Conservation (phyloP, 2,329 filamentous ascomycete species). For the Scortechinia acanthostroma region DNA sequence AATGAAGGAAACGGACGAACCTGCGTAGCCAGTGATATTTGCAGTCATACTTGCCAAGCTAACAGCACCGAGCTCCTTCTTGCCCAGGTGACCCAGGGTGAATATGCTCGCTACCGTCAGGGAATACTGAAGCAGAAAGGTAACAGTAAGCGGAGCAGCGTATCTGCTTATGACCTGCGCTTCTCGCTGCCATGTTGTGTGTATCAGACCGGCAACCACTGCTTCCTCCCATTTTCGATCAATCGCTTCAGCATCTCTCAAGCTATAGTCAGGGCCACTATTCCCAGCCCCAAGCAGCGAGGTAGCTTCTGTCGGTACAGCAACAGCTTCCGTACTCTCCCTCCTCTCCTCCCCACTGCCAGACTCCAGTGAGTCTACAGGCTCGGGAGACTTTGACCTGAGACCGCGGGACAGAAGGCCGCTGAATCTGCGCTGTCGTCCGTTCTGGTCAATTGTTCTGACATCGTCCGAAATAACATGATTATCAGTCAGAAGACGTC, state of each 20-base stretch:
- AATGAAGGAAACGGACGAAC: too few species aligned
- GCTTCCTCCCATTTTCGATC: constrained; percentile 2
- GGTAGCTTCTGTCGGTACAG: neutral
- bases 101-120: constrained; percentile 41
- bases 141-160: constrained; percentile 38
- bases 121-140: constrained; percentile 43
- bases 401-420: neutral
- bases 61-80: constrained; percentile 41
- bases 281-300: neutral
- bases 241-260: neutral
- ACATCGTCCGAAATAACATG: constrained; percentile 6
- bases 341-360: too few species aligned
- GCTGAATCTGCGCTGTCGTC: neutral
- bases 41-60: constrained; percentile 42
- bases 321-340: neutral
- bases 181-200: neutral
- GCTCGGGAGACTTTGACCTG: neutral
- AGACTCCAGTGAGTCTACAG: too few species aligned
- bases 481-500: constrained; percentile 10
- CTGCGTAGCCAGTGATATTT: constrained; percentile 41
- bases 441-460: too few species aligned
- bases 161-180: constrained; percentile 15
- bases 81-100: constrained; percentile 40
- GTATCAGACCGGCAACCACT: neutral
- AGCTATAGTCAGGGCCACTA: neutral